Conservation (phyloP, 805 yeast genomes). For the Spathaspora boniae region DNA sequence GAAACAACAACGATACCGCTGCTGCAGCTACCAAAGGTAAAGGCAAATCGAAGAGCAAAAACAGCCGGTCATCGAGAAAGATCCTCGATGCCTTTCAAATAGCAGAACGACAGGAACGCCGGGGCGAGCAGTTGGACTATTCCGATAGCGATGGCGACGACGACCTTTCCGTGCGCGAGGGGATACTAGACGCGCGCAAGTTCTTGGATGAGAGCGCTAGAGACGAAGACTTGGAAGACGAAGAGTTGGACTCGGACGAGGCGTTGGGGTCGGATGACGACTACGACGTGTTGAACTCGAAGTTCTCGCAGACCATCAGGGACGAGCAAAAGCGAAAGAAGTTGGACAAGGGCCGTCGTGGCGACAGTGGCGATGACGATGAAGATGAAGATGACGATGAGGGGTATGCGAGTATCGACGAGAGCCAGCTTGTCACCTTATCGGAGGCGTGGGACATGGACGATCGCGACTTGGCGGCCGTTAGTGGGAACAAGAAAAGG, state of each 20-base stretch:
- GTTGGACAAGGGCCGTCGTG: too few relatives aligned
- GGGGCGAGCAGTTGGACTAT: conserved; percentile 16
- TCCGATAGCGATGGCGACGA: conserved; percentile 16
- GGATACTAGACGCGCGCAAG: conserved; percentile 40
- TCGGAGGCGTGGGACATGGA: conserved; percentile 91
- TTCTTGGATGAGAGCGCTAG: conserved; percentile 23
- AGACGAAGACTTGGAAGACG: conserved; percentile 46
- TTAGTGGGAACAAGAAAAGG: conserved; percentile 14
- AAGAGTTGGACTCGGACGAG: conserved; percentile 80
- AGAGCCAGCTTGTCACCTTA: conserved; percentile 65
- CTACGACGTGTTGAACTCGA: conserved; percentile 57
- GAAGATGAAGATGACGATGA: conserved; percentile 45
- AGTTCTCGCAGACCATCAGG: conserved; percentile 66
- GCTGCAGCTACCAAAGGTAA: too few relatives aligned
- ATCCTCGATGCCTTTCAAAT: conserved; percentile 43
- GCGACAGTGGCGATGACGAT: conserved; percentile 25
- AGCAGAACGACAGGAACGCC: conserved; percentile 37
- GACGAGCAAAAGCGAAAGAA: conserved; percentile 44
- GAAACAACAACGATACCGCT: too few relatives aligned
- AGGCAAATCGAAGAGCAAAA: conserved; percentile 19
- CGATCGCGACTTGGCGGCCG: conserved; percentile 43
- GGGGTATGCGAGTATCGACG: conserved; percentile 75
- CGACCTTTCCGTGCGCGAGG: conserved; percentile 29
- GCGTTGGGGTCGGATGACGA: conserved; percentile 83
- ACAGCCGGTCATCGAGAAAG: conserved; percentile 34